Evolutionary conservation across 192 early-diverging fungal species (phyloP).

Genomic region (Lunasporangiospora selenospora): DNA sequence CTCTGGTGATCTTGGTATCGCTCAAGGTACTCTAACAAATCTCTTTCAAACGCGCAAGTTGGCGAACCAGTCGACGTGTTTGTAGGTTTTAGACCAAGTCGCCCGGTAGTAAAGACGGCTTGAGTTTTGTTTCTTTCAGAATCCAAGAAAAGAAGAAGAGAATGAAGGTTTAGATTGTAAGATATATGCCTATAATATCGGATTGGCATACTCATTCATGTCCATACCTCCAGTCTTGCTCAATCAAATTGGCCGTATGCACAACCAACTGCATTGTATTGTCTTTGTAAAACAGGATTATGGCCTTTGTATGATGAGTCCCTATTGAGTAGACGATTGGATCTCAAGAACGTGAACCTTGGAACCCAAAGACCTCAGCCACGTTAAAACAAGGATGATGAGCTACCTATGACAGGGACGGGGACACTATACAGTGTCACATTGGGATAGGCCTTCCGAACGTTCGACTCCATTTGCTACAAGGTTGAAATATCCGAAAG

Average conservation of each 20-base stretch:
- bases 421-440: conserved; percentile 19
- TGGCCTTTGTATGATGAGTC: conserved; percentile 70
- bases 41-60: conserved; percentile 58
- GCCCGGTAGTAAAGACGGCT: conserved; percentile 58
- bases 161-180: too few relatives aligned
- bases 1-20: conserved; percentile 46
- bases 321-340: conserved; percentile 39
- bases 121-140: conserved; percentile 63
- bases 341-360: neutral
- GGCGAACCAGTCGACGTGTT: neutral
- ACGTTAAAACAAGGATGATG: neutral
- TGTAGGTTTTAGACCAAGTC: conserved; percentile 40
- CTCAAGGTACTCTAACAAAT: conserved; percentile 59
- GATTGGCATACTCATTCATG: too few relatives aligned
- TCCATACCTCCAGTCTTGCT: conserved; percentile 64
- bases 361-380: neutral
- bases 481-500: neutral
- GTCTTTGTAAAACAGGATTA: conserved; percentile 61
- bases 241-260: conserved; percentile 71
- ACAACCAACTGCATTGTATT: conserved; percentile 57
- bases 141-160: too few relatives aligned
- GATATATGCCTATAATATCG: too few relatives aligned
- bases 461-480: conserved; percentile 14
- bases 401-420: conserved; percentile 32
- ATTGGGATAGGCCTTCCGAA: conserved; percentile 9